Evolutionary conservation across 495 filamentous ascomycete genomes (phyloP).

Genomic region (Neurospora sp.): DNA sequence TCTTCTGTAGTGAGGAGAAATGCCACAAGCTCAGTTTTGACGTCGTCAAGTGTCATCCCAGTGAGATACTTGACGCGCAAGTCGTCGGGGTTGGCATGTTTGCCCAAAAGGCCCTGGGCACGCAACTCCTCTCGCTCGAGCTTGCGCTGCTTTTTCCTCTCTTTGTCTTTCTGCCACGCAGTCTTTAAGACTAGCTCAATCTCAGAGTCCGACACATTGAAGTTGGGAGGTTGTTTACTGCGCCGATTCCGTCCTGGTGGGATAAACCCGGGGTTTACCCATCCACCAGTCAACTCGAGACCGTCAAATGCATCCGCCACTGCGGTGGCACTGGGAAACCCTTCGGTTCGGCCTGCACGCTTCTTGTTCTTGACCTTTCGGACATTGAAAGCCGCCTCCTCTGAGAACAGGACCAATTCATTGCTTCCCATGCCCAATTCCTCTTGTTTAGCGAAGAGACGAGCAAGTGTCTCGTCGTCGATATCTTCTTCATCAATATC

Average conservation of each 20-base stretch:
- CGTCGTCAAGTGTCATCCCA: slow-evolving; percentile 59
- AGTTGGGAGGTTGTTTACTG: slow-evolving; percentile 33
- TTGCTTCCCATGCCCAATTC: slow-evolving; percentile 50
- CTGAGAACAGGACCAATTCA: slow-evolving; percentile 48
- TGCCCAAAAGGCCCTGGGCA: slow-evolving; percentile 65
- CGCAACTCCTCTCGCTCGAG: slow-evolving; percentile 68
- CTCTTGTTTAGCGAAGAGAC: slow-evolving; percentile 54
- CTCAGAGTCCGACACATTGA: slow-evolving; percentile 66
- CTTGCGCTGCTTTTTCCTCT: slow-evolving; percentile 73
- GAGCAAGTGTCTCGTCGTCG: slow-evolving; percentile 50
- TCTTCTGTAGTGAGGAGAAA: slow-evolving; percentile 58
- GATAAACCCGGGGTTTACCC: slow-evolving; percentile 50
- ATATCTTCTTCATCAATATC: slow-evolving; percentile 17
- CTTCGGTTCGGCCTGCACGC: slow-evolving; percentile 2
- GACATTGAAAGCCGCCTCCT: slow-evolving; percentile 1
- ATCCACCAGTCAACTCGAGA: slow-evolving; percentile 71
- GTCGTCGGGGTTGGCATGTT: slow-evolving; percentile 50
- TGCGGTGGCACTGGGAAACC: slow-evolving; percentile 44
- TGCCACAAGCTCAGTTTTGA: slow-evolving; percentile 57
- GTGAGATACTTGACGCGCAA: slow-evolving; percentile 60
- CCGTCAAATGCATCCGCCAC: slow-evolving; percentile 68
- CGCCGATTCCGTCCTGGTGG: slow-evolving; percentile 46
- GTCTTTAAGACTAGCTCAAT: slow-evolving; percentile 49
- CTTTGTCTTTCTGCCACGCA: slow-evolving; percentile 67
- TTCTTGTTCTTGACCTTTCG: background rate